A percentile compares a stretch with the other conserved stretches of the same genome.
phyloP scores from a whole-genome alignment of 495 filamentous ascomycete species.

The Usnea hakonensis region DNA sequence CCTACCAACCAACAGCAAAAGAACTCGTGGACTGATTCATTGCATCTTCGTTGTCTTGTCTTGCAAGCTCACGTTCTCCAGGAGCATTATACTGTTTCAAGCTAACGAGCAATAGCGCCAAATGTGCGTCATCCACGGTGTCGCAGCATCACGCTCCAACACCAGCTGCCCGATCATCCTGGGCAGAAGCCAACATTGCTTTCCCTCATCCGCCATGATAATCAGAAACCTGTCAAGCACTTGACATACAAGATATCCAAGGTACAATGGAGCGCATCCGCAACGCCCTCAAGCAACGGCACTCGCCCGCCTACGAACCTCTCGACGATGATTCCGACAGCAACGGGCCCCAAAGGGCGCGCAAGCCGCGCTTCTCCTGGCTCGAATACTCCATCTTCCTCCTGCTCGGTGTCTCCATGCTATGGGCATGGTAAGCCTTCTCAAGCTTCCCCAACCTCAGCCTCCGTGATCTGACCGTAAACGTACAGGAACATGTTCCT shows the following conservation, averaged over 20 bases:
- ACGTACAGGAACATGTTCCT: conserved; percentile 93
- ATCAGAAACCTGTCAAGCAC: background rate
- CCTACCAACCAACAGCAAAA: too few species aligned
- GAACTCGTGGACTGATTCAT: too few species aligned
- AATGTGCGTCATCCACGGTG: background rate
- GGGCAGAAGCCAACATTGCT: background rate
- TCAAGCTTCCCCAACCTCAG: background rate
- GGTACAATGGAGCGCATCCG: conserved; percentile 24
- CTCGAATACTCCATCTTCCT: conserved; percentile 79
- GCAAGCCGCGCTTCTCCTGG: conserved; percentile 49
- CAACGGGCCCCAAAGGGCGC: conserved; percentile 4
- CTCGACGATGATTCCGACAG: conserved; percentile 17
- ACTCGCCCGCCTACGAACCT: conserved; percentile 20
- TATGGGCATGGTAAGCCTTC: conserved; percentile 82
- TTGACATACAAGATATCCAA: background rate
- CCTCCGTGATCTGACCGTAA: background rate
- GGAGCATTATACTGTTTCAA: background rate
- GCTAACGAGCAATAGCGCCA: background rate
- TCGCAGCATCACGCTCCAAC: background rate
- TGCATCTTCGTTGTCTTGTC: too few species aligned
- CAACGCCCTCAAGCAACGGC: conserved; percentile 19
- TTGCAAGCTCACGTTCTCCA: background rate
- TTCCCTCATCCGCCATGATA: background rate
- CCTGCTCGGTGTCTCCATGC: conserved; percentile 84
- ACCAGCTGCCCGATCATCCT: background rate